These are phyloP conservation scores for Rhamnella rubrinervis DNA, from an alignment of 331 rosid genomes.

Conservation along the genomic window DNA sequence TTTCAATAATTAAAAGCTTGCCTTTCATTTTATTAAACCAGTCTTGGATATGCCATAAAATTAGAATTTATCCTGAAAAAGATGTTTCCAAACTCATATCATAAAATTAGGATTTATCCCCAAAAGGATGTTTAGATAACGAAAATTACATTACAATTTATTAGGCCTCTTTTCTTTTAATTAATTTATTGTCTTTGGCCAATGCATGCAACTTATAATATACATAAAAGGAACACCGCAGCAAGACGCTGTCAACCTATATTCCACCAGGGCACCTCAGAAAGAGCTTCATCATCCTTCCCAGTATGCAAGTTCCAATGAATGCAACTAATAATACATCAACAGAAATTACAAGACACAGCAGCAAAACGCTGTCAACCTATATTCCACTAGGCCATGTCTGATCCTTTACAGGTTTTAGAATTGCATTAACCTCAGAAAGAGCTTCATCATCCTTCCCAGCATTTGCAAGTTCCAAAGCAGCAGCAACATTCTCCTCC, in stretches of 20 bases:
- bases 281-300: no score
- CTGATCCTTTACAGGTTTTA: slow-evolving; percentile 77
- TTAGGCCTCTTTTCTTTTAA: background rate
- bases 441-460: slow-evolving; percentile 64
- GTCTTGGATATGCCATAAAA: no score
- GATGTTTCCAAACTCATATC: no score
- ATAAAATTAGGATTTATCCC: no score
- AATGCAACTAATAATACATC: background rate
- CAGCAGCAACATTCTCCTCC: slow-evolving; percentile 82
- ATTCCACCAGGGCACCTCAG: slow-evolving; percentile 89
- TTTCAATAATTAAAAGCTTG: no score
- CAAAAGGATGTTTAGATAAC: no score
- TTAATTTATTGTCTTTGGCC: background rate
- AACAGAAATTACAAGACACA: slow-evolving; percentile 10
- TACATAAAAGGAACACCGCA: slow-evolving; percentile 2
- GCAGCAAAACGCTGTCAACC: slow-evolving; percentile 35
- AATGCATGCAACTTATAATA: background rate
- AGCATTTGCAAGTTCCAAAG: slow-evolving; percentile 53
- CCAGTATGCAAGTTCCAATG: no score
- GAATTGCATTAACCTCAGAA: slow-evolving; percentile 67
- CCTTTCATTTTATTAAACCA: no score
- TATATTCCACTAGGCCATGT: slow-evolving; percentile 91
- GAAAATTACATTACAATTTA: background rate
- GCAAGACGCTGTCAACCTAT: slow-evolving; percentile 44
- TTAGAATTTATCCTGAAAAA: no score